A percentile compares a stretch with the other conserved stretches of the same genome.
These are phyloP conservation scores for Penicillium sp. DNA, from an alignment of 2,329 filamentous ascomycete species.

Conservation along the genomic window DNA sequence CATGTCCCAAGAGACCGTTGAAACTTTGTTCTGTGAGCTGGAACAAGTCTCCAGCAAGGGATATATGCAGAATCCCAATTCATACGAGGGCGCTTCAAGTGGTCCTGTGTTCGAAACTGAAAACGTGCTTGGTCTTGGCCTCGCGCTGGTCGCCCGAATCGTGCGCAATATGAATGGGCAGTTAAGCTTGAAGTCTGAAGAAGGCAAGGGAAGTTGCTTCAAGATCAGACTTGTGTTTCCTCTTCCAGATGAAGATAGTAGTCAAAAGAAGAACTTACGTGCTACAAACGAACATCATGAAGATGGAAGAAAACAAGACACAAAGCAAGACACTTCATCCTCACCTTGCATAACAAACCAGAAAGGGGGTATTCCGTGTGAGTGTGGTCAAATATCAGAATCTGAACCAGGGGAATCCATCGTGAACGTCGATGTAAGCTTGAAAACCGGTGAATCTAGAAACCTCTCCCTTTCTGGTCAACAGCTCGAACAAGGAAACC, in stretches of 20 bases:
- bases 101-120: slow-evolving; percentile 32
- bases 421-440: slow-evolving; percentile 12
- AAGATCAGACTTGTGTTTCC: slow-evolving; percentile 75
- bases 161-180: slow-evolving; percentile 86
- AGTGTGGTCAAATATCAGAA: slow-evolving; percentile 9
- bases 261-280: neutral
- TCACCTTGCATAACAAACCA: neutral
- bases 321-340: neutral
- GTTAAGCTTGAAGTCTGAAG: slow-evolving; percentile 75
- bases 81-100: slow-evolving; percentile 26
- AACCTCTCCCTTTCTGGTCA: slow-evolving; percentile 10
- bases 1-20: slow-evolving; percentile 56
- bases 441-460: slow-evolving; percentile 14
- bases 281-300: neutral
- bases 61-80: slow-evolving; percentile 32
- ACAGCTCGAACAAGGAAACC: neutral
- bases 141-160: slow-evolving; percentile 78
- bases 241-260: slow-evolving; percentile 48
- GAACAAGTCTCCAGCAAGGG: slow-evolving; percentile 64
- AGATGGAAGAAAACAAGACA: neutral
- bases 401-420: neutral
- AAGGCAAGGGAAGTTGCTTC: slow-evolving; percentile 76
- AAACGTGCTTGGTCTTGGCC: slow-evolving; percentile 68
- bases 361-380: slow-evolving; percentile 4
- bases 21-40: slow-evolving; percentile 59